A percentile compares a stretch with the other conserved stretches of the same genome.
Evolutionary conservation across 2,329 filamentous ascomycete genomes (phyloP).

Genomic region (Aureobasidium sp.): DNA sequence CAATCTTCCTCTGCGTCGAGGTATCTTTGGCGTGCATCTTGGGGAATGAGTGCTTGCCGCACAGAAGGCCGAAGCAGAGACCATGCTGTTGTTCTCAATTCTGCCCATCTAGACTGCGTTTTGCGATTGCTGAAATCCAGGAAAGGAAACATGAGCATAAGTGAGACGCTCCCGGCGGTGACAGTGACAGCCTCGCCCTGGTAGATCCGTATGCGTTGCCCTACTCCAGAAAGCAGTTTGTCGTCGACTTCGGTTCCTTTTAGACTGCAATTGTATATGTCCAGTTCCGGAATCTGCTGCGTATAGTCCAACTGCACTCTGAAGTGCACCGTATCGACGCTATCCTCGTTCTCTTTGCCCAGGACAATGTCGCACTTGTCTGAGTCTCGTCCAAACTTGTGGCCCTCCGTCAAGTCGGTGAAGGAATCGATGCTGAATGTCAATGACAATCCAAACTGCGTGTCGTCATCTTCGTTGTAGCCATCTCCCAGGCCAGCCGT

Average conservation of each 20-base stretch:
- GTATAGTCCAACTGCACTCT: background rate
- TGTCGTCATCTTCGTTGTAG: background rate
- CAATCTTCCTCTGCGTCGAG: slow-evolving; percentile 6
- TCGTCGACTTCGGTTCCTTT: background rate
- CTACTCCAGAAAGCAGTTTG: background rate
- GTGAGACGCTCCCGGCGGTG: background rate
- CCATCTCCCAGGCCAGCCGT: background rate
- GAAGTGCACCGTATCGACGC: background rate
- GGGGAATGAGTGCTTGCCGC: background rate
- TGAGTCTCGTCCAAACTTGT: background rate
- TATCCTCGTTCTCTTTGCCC: background rate
- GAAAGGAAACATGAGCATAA: background rate
- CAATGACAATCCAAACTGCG: background rate
- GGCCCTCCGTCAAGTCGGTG: background rate
- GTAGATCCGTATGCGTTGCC: background rate
- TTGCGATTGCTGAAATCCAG: background rate
- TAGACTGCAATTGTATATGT: slow-evolving; percentile 1
- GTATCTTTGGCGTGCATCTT: slow-evolving; percentile 1
- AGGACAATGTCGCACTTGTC: background rate
- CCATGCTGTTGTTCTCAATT: background rate
- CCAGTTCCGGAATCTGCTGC: background rate
- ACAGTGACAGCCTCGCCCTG: background rate
- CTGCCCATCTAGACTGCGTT: background rate
- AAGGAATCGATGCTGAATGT: background rate
- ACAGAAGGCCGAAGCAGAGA: background rate